Percentiles rank a stretch among this genome's conserved stretches.
Conservation (phyloP, 345 rosid species). For the Erucastrum elatum region DNA sequence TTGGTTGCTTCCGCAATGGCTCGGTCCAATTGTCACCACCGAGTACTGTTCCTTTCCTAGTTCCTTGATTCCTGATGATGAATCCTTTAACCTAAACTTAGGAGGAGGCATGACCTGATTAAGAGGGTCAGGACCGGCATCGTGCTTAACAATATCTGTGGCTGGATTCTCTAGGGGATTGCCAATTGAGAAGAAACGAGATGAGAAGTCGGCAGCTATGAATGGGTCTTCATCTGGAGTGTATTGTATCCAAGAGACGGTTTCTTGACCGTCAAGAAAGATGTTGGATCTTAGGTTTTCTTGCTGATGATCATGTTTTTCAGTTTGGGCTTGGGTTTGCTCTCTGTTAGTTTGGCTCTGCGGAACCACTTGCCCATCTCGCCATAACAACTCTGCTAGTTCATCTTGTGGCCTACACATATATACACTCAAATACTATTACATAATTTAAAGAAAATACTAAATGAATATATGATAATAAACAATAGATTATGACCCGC, state of each 20-base stretch:
- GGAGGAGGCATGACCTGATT: conserved; percentile 51
- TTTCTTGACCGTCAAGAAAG: conserved; percentile 54
- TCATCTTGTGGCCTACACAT: conserved; percentile 55
- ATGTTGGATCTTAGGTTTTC: conserved; percentile 19
- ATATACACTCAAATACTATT: conserved; percentile 7
- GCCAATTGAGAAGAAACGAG: conserved; percentile 42
- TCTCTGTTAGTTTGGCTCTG: conserved; percentile 57
- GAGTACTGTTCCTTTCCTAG: conserved; percentile 49
- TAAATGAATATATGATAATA: conserved; percentile 2
- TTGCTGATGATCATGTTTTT: conserved; percentile 10
- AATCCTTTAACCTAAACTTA: conserved; percentile 40
- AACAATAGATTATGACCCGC: not conserved
- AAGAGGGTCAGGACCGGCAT: conserved; percentile 42
- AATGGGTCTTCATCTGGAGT: conserved; percentile 59
- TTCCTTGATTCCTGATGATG: conserved; percentile 24
- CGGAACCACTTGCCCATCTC: conserved; percentile 63
- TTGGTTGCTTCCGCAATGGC: conserved; percentile 63
- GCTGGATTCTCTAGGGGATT: conserved; percentile 18
- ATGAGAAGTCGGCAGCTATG: conserved; percentile 53
- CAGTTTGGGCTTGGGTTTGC: conserved; percentile 19
- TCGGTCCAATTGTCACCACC: conserved; percentile 60
- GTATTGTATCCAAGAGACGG: conserved; percentile 63
- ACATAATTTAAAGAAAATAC: not conserved
- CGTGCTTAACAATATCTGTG: conserved; percentile 34
- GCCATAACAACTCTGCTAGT: conserved; percentile 69